Conservation (phyloP, 2,329 filamentous ascomycete species). For the Cladobotryum mycophilum region DNA sequence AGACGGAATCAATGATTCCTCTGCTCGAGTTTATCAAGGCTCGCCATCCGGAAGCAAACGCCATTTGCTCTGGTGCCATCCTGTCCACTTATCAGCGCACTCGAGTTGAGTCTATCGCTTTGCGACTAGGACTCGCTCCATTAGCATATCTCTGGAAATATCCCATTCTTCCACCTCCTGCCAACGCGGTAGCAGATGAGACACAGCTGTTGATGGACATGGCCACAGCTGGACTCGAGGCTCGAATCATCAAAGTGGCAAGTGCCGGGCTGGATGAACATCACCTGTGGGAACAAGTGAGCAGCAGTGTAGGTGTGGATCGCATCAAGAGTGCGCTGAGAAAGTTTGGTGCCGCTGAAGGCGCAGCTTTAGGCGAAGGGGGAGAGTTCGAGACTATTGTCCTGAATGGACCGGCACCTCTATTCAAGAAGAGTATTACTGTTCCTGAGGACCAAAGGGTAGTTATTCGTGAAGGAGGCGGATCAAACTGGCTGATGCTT, state of each 20-base stretch:
- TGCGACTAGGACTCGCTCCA: slow-evolving; percentile 74
- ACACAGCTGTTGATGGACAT: slow-evolving; percentile 72
- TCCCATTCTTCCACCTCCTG: slow-evolving; percentile 57
- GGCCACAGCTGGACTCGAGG: slow-evolving; percentile 68
- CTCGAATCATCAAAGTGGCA: slow-evolving; percentile 91
- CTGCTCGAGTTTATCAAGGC: slow-evolving; percentile 62
- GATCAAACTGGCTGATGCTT: slow-evolving; percentile 67
- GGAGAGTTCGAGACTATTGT: slow-evolving; percentile 95
- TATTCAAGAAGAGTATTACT: slow-evolving; percentile 68
- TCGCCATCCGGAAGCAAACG: slow-evolving; percentile 74
- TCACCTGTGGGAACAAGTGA: slow-evolving; percentile 76
- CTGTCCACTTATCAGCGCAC: slow-evolving; percentile 94
- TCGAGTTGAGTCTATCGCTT: slow-evolving; percentile 83
- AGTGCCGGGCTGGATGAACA: slow-evolving; percentile 78
- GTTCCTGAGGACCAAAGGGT: slow-evolving; percentile 52
- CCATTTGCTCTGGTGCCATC: slow-evolving; percentile 85
- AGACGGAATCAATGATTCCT: slow-evolving; percentile 80
- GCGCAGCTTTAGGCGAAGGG: slow-evolving; percentile 80
- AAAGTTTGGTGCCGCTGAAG: slow-evolving; percentile 61
- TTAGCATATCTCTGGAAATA: slow-evolving; percentile 92
- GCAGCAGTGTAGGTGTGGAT: slow-evolving; percentile 43
- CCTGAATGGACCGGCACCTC: slow-evolving; percentile 63
- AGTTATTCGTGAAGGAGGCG: slow-evolving; percentile 63
- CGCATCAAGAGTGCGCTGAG: slow-evolving; percentile 49
- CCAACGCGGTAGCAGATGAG: slow-evolving; percentile 30